Conservation (phyloP, 2,329 filamentous ascomycete species). For the Trichocomaceae sp. region DNA sequence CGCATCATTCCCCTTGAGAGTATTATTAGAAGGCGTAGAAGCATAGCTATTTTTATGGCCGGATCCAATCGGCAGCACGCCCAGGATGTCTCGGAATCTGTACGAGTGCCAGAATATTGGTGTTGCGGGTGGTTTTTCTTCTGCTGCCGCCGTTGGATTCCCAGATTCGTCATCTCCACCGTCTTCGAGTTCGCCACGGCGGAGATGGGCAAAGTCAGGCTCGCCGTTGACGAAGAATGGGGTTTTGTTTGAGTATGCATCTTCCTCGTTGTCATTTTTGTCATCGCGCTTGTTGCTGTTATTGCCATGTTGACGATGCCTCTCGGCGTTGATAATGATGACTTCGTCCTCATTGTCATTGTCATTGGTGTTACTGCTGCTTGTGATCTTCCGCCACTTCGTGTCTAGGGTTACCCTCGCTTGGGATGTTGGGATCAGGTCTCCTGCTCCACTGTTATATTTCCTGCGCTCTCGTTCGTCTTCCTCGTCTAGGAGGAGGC, state of each 20-base stretch:
- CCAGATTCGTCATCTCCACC: conserved; percentile 15
- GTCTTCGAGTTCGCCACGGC: conserved; percentile 16
- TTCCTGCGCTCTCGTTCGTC: conserved; percentile 36
- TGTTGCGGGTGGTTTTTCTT: neutral
- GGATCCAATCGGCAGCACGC: conserved; percentile 53
- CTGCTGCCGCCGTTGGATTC: neutral
- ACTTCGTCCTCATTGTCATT: conserved; percentile 29
- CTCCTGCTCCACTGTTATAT: conserved; percentile 51
- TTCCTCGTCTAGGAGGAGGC: conserved; percentile 29
- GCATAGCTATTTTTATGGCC: conserved; percentile 21
- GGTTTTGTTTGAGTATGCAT: conserved; percentile 18
- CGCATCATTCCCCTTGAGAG: conserved; percentile 15
- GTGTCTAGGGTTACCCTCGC: conserved; percentile 39
- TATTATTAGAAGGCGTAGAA: neutral
- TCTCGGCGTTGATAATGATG: conserved; percentile 26
- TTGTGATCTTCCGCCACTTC: conserved; percentile 45
- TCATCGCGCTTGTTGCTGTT: conserved; percentile 17
- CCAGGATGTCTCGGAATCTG: conserved; percentile 91
- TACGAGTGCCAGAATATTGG: conserved; percentile 64
- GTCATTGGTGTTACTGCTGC: conserved; percentile 15
- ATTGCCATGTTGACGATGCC: conserved; percentile 18
- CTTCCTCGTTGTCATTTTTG: conserved; percentile 10
- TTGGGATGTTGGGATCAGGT: conserved; percentile 42
- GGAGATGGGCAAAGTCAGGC: conserved; percentile 26
- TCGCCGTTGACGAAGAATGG: conserved; percentile 25